Percentiles rank a stretch among this genome's conserved stretches.
Evolutionary conservation across 768 basidiomycete species (phyloP).

Genomic region (Podaxis carcinomalis): DNA sequence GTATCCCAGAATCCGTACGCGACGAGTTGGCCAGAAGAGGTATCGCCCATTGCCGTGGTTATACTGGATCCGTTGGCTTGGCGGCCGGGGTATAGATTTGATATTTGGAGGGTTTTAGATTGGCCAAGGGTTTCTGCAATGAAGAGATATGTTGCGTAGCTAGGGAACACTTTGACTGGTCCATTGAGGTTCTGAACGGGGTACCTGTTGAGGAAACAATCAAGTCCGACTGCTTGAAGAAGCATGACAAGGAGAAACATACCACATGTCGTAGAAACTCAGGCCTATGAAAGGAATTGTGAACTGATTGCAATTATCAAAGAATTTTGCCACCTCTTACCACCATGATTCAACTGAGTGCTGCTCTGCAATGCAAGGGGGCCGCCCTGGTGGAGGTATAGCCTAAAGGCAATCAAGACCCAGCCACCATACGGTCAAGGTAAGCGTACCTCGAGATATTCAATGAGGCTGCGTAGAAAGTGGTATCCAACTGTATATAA

Average conservation of each 20-base stretch:
- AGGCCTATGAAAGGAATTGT: conserved; percentile 20
- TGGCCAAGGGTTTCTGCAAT: conserved; percentile 42
- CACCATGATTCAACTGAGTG: conserved; percentile 47
- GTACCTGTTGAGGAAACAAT: conserved; percentile 28
- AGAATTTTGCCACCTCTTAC: conserved; percentile 16
- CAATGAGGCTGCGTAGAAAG: conserved; percentile 42
- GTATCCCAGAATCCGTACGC: conserved; percentile 50
- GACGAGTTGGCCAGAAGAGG: conserved; percentile 43
- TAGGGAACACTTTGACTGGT: conserved; percentile 47
- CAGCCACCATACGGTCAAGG: background rate
- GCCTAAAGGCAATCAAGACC: conserved; percentile 19
- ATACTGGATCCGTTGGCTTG: conserved; percentile 49
- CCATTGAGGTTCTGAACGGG: conserved; percentile 45
- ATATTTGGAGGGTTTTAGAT: conserved; percentile 38
- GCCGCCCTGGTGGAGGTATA: conserved; percentile 54
- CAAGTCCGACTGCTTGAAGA: background rate
- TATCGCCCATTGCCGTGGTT: conserved; percentile 45
- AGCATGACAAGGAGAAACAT: background rate
- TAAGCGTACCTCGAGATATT: conserved; percentile 41
- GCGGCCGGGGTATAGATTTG: conserved; percentile 48
- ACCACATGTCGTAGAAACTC: conserved; percentile 47
- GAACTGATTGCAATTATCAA: background rate
- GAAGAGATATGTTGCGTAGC: conserved; percentile 51
- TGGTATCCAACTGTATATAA: conserved; percentile 34
- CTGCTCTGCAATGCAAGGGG: conserved; percentile 47